A percentile compares a stretch with the other conserved stretches of the same genome.
Evolutionary conservation across 129 eudicot genomes (phyloP).

Genomic region (Scalesia atractyloides): DNA sequence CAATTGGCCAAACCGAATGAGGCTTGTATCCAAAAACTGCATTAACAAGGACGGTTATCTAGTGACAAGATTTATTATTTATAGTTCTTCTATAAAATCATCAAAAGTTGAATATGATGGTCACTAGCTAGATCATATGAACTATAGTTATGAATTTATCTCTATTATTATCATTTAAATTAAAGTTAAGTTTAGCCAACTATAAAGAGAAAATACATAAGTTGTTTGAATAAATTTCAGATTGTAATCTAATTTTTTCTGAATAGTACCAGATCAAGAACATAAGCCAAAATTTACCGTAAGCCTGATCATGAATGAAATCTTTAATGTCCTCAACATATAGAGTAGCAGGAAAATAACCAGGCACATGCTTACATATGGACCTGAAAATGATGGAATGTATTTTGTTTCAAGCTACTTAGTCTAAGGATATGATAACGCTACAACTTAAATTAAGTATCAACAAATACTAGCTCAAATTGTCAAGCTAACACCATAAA

Average conservation of each 20-base stretch:
- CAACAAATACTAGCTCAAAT: neutral
- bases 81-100: neutral
- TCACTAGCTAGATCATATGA: slow-evolving; percentile 11
- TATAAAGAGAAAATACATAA: neutral
- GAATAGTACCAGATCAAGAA: slow-evolving; percentile 9
- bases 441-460: neutral
- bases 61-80: neutral
- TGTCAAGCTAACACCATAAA: neutral
- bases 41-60: neutral
- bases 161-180: too few relatives aligned
- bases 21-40: slow-evolving; percentile 94
- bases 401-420: neutral
- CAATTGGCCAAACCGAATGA: slow-evolving; percentile 94
- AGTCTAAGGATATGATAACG: slow-evolving; percentile 7
- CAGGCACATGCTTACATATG: slow-evolving; percentile 72
- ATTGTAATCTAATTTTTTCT: neutral
- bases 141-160: neutral
- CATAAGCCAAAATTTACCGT: slow-evolving; percentile 43
- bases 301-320: slow-evolving; percentile 77
- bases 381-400: slow-evolving; percentile 47
- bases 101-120: slow-evolving; percentile 1
- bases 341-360: slow-evolving; percentile 79
- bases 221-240: neutral
- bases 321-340: slow-evolving; percentile 85
- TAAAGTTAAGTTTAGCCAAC: too few relatives aligned